Percentiles rank a stretch among this genome's conserved stretches.
phyloP scores from a whole-genome alignment of 495 filamentous ascomycete genomes.

The Talaromyces wortmannii region DNA sequence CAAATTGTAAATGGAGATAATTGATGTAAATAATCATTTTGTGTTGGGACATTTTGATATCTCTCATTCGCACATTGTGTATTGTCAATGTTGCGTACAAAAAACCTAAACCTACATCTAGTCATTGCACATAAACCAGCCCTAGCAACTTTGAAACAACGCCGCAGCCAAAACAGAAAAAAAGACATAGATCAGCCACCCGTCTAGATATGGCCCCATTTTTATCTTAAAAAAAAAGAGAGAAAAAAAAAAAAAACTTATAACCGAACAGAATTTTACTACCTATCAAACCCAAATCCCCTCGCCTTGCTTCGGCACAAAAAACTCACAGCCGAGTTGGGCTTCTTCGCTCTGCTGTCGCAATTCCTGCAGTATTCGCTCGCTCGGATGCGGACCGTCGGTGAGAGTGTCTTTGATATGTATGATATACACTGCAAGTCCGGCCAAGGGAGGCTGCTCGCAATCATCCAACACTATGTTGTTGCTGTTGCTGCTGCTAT shows the following conservation, averaged over 20 bases:
- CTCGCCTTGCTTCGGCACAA: conserved; percentile 53
- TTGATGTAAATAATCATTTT: neutral
- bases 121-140: no score
- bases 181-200: no score
- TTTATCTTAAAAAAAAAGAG: neutral
- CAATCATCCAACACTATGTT: conserved; percentile 1
- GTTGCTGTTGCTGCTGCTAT: neutral
- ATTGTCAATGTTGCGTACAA: no score
- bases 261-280: neutral
- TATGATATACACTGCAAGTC: conserved; percentile 64
- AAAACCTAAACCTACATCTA: no score
- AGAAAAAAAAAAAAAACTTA: no score
- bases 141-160: no score
- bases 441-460: conserved; percentile 35
- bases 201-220: no score
- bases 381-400: conserved; percentile 55
- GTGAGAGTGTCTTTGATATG: conserved; percentile 73
- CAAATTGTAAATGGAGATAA: neutral
- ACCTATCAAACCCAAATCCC: conserved; percentile 25
- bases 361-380: conserved; percentile 64
- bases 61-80: no score
- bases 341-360: conserved; percentile 49
- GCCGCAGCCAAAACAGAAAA: no score
- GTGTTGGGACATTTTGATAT: no score
- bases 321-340: conserved; percentile 71